These are phyloP conservation scores for Nicotiana undulata DNA, from an alignment of 257 asterid genomes.

Conservation along the genomic window DNA sequence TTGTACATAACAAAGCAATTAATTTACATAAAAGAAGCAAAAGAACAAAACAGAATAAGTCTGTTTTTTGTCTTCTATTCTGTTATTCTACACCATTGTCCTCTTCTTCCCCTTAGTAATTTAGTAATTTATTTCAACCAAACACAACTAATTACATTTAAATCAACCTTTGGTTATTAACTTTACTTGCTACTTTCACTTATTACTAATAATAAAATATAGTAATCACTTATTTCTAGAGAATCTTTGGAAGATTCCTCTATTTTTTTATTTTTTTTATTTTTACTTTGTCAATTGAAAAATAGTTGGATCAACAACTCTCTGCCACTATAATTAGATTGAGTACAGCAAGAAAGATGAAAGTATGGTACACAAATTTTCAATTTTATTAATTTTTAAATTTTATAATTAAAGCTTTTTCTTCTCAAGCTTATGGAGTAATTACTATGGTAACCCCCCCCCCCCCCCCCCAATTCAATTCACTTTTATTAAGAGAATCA, in stretches of 20 bases:
- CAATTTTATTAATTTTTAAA: neutral
- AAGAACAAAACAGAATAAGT: neutral
- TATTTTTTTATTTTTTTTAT: too few species aligned
- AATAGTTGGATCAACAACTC: constrained; percentile 4
- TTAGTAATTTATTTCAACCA: neutral
- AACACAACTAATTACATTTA: constrained; percentile 1
- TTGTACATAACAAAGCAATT: neutral
- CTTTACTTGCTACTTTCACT: neutral
- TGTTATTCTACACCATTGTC: neutral
- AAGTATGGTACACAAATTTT: neutral
- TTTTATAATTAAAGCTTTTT: too few species aligned
- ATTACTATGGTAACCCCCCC: too few species aligned
- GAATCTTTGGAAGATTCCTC: neutral
- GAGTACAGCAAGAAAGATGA: neutral
- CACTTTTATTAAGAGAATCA: too few species aligned
- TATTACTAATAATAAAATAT: neutral
- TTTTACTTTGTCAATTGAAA: neutral
- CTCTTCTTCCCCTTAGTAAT: neutral
- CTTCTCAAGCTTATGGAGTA: too few species aligned
- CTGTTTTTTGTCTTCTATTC: neutral
- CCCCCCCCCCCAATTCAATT: too few species aligned
- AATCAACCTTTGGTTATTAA: neutral
- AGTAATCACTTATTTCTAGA: neutral
- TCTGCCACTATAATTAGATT: neutral
- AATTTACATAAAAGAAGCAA: neutral